Evolutionary conservation across 768 basidiomycete genomes (phyloP).

Genomic region (Boletus rubropictus): DNA sequence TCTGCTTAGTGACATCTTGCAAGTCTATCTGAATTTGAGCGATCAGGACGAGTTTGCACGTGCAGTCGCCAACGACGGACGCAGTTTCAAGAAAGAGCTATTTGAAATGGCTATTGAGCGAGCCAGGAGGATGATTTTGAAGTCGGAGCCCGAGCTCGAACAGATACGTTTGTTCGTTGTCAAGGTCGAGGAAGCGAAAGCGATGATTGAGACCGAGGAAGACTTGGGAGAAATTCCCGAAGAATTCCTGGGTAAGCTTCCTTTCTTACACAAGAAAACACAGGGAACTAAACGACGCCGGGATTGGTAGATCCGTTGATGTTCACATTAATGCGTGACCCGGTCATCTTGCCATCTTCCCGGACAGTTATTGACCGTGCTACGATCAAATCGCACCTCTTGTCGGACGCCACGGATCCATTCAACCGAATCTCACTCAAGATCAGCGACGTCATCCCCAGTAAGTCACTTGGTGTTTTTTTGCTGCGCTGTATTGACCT

Average conservation of each 20-base stretch:
- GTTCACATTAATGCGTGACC: slow-evolving; percentile 91
- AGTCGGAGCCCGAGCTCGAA: slow-evolving; percentile 72
- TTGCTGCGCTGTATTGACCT: slow-evolving; percentile 4
- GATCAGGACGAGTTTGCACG: slow-evolving; percentile 71
- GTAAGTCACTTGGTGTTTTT: slow-evolving; percentile 40
- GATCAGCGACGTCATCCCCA: slow-evolving; percentile 72
- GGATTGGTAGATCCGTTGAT: slow-evolving; percentile 72
- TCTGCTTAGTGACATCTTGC: slow-evolving; percentile 79
- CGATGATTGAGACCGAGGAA: slow-evolving; percentile 80
- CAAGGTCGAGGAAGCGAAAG: slow-evolving; percentile 80
- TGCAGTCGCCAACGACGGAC: slow-evolving; percentile 89
- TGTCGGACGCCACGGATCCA: slow-evolving; percentile 89
- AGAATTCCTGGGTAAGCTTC: slow-evolving; percentile 77
- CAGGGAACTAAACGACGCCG: neutral
- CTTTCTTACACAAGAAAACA: neutral
- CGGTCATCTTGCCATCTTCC: slow-evolving; percentile 85
- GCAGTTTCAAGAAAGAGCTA: slow-evolving; percentile 80
- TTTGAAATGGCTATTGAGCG: slow-evolving; percentile 76
- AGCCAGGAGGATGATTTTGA: slow-evolving; percentile 56
- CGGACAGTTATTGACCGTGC: slow-evolving; percentile 72
- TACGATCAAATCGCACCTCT: slow-evolving; percentile 90
- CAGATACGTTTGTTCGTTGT: slow-evolving; percentile 62
- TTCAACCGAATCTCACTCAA: slow-evolving; percentile 86
- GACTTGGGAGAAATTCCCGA: slow-evolving; percentile 92
- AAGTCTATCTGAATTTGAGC: slow-evolving; percentile 86